A percentile compares a stretch with the other conserved stretches of the same genome.
These are phyloP conservation scores for Rosa chinensis DNA, from an alignment of 306 rosid genomes.

Conservation along the genomic window DNA sequence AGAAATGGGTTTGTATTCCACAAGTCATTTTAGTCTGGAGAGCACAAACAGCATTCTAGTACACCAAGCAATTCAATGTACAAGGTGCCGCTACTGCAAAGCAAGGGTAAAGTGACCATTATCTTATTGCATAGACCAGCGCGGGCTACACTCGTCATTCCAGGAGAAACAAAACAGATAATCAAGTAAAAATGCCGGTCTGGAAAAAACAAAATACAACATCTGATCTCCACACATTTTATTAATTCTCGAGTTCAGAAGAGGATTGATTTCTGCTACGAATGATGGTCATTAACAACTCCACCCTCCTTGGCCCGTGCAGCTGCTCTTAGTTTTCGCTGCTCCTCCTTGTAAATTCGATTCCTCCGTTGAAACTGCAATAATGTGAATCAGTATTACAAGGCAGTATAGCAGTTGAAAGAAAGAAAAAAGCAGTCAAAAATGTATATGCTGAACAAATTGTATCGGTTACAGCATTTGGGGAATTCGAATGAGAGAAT, in stretches of 20 bases:
- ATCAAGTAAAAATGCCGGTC: constrained; percentile 32
- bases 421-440: background rate
- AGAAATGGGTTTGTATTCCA: background rate
- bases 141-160: constrained; percentile 28
- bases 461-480: background rate
- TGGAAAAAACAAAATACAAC: constrained; percentile 31
- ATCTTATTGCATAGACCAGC: constrained; percentile 51
- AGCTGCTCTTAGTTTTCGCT: constrained; percentile 86
- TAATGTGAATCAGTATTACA: background rate
- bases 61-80: constrained; percentile 23
- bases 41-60: background rate
- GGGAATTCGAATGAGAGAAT: background rate
- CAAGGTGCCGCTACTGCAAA: constrained; percentile 14
- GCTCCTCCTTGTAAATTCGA: constrained; percentile 94
- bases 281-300: constrained; percentile 50
- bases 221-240: constrained; percentile 29
- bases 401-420: background rate
- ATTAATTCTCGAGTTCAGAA: constrained; percentile 38
- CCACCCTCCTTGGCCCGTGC: constrained; percentile 57
- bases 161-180: constrained; percentile 33
- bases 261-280: constrained; percentile 34
- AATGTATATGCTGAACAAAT: background rate
- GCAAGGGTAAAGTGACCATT: constrained; percentile 18
- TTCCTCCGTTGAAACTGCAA: constrained; percentile 82
- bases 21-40: background rate